Percentiles rank a stretch among this genome's conserved stretches.
These are phyloP conservation scores for Pleurotus ostreatus DNA, from an alignment of 768 basidiomycete species.

Conservation along the genomic window DNA sequence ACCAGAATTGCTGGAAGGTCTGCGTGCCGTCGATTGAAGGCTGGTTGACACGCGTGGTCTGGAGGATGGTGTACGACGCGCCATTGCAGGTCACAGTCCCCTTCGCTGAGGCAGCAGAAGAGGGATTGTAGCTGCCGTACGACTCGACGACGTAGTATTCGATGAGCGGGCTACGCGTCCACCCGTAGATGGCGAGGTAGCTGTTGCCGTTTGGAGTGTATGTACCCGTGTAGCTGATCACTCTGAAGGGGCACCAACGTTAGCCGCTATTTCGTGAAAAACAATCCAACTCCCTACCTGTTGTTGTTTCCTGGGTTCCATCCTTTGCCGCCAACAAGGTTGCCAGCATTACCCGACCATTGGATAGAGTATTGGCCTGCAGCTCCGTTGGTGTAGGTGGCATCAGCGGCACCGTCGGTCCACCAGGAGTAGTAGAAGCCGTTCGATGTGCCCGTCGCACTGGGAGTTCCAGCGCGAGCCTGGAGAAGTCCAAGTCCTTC, in stretches of 20 bases:
- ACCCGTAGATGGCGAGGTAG: conserved; percentile 43
- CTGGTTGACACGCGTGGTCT: conserved; percentile 31
- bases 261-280: neutral
- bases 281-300: neutral
- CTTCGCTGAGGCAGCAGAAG: conserved; percentile 22
- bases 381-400: conserved; percentile 25
- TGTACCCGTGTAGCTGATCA: conserved; percentile 32
- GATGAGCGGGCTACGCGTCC: conserved; percentile 39
- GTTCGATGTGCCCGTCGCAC: conserved; percentile 23
- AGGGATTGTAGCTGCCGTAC: conserved; percentile 38
- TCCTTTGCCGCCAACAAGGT: conserved; percentile 32
- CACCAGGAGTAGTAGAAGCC: conserved; percentile 36
- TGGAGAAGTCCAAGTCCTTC: conserved; percentile 6
- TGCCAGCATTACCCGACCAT: conserved; percentile 25
- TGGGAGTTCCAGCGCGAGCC: conserved; percentile 17
- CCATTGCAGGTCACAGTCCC: conserved; percentile 40
- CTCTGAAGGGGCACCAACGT: conserved; percentile 18
- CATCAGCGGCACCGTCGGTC: conserved; percentile 24
- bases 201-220: conserved; percentile 34
- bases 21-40: conserved; percentile 38
- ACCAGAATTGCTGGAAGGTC: conserved; percentile 45
- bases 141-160: conserved; percentile 45
- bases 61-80: conserved; percentile 37
- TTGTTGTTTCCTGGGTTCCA: neutral
- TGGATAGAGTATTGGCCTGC: conserved; percentile 27